phyloP scores from a whole-genome alignment of 225 moss, liverwort and hornwort species.

The Polytrichum formosum region DNA sequence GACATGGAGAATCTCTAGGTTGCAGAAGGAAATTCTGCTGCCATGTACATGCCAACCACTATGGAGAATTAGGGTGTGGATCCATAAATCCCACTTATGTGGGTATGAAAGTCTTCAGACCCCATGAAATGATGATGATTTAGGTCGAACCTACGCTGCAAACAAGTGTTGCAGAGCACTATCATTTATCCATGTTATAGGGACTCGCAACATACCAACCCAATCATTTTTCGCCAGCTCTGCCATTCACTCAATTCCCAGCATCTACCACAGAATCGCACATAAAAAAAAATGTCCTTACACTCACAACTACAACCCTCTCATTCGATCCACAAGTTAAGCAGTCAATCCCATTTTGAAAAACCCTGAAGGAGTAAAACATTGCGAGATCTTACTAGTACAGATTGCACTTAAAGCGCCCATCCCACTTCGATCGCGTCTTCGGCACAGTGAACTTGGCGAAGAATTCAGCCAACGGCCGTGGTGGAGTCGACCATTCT shows the following conservation, averaged over 20 bases:
- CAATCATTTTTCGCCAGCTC: not conserved
- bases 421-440: constrained; percentile 67
- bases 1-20: not conserved
- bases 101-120: no score
- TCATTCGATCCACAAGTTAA: not conserved
- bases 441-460: constrained; percentile 73
- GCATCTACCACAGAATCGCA: not conserved
- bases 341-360: not conserved
- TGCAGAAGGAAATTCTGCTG: not conserved
- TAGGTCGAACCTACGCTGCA: no score
- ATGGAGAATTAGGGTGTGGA: no score
- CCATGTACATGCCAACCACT: not conserved
- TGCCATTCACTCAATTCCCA: not conserved
- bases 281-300: not conserved
- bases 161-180: no score
- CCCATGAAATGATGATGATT: no score
- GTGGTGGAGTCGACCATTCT: constrained; percentile 74
- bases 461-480: constrained; percentile 62
- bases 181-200: no score
- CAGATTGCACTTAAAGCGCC: constrained; percentile 67
- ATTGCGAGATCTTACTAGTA: constrained; percentile 44
- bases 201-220: not conserved
- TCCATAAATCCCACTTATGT: no score
- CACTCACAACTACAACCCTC: not conserved
- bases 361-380: not conserved